Base-by-base conservation (phyloP, 768 basidiomycete species). In the Mycena chlorophos region DNA sequence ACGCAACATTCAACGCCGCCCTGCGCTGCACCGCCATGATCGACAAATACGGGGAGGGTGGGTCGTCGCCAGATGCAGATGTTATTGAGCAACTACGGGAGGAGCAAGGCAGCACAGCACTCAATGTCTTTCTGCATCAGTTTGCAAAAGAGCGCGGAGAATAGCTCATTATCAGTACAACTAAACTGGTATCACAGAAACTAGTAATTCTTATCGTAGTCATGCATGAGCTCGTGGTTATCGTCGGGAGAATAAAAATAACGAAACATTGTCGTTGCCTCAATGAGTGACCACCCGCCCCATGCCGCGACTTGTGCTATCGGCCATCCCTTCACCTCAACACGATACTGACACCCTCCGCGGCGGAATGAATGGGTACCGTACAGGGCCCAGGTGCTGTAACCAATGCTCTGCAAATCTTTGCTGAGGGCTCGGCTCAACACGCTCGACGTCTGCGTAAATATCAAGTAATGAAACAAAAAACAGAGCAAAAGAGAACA, bases 251-350 rank as follows among this genome's bases (percentile, higher is more conserved):
- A 63, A 43, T 56, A 63, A 42, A 63, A 56, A 40, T 63, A 63
- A 20, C 58, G 58, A 38, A 56, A 63, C 61, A 63, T 59, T 19
- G 60, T 61, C 8, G 56, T 22, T 31, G 64, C 62, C 54, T 63
- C 62, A 20, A 65, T 25, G 37, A 62, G 59, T 14, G 61, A 66
- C 64, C 64, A 65, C 3, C 64, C 62, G 25, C 62, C 62, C 64
- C 63, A 65, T 8, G 55, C 56, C 22, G 64, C 62, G 39, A 62
- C 55, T 57, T 58, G 61, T 26, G 46, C 55, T 23, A 56, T 49
- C 12, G 57, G 17, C 49, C 58, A 63, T 22, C 42, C 39, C 38
- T 57, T 51, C 27, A 50, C 42, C 34, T 52, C 49, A 39, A 61
- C 38, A 14, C 58, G 51, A 31, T 65, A 51, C 54, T 65, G 64